Evolutionary conservation across 306 rosid genomes (phyloP).

Genomic region (Begonia loranthoides): DNA sequence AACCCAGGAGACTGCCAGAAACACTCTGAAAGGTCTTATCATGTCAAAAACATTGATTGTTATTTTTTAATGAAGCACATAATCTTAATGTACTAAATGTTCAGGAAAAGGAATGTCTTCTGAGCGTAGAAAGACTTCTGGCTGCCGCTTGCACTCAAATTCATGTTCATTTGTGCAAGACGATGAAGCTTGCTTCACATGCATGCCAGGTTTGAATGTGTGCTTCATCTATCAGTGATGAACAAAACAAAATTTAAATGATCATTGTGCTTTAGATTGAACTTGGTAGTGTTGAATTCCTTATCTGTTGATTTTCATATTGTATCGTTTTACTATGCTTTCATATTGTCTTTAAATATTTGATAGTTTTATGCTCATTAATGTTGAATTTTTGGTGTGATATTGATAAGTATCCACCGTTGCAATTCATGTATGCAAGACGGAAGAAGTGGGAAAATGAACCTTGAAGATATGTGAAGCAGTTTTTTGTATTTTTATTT

Average conservation of each 20-base stretch:
- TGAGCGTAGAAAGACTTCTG: constrained; percentile 37
- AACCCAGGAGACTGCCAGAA: constrained; percentile 39
- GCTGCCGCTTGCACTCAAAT: constrained; percentile 40
- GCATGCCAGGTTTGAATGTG: constrained; percentile 45
- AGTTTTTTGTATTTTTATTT: no score
- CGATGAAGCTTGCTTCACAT: constrained; percentile 46
- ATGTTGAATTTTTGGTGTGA: no score
- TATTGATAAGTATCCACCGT: no score
- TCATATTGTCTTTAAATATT: no score
- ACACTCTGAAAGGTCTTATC: constrained; percentile 15
- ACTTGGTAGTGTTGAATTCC: not conserved
- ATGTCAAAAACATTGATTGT: constrained; percentile 1
- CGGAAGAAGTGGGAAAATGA: no score
- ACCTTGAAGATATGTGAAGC: no score
- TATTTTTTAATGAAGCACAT: constrained; percentile 2
- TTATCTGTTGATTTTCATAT: not conserved
- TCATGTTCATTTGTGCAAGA: constrained; percentile 46
- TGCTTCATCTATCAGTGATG: not conserved
- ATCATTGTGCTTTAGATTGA: not conserved
- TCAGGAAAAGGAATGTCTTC: constrained; percentile 53
- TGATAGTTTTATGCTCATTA: no score
- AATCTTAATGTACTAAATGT: constrained; percentile 11
- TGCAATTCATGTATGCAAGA: no score
- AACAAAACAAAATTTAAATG: not conserved
- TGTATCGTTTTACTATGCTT: no score